Conservation (phyloP, 768 basidiomycete species). For the Coprinopsis marcescibilis region DNA sequence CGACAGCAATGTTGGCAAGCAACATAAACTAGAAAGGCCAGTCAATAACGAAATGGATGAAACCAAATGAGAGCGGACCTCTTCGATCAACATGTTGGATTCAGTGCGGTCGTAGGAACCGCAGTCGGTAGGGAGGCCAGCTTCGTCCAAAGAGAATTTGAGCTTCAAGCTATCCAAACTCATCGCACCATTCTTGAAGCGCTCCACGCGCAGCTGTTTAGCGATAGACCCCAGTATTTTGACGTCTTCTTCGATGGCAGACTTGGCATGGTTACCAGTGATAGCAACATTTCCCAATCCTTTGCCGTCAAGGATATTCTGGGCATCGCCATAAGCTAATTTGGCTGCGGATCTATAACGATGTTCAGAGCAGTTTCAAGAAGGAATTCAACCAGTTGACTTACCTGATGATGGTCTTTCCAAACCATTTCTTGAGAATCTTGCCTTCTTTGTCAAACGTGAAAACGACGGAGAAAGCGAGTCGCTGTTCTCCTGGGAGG, state of each 20-base stretch:
- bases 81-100: slow-evolving; percentile 81
- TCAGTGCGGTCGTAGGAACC: slow-evolving; percentile 56
- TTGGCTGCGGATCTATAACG: slow-evolving; percentile 74
- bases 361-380: slow-evolving; percentile 8
- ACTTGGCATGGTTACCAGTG: slow-evolving; percentile 48
- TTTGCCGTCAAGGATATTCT: slow-evolving; percentile 75
- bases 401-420: slow-evolving; percentile 86
- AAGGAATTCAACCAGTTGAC: slow-evolving; percentile 16
- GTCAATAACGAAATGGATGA: slow-evolving; percentile 7
- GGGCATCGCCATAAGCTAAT: slow-evolving; percentile 77
- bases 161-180: slow-evolving; percentile 64
- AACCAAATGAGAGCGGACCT: slow-evolving; percentile 45
- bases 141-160: slow-evolving; percentile 73
- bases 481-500: slow-evolving; percentile 78
- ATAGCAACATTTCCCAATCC: slow-evolving; percentile 48
- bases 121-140: slow-evolving; percentile 78
- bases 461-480: slow-evolving; percentile 88
- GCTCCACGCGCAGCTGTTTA: slow-evolving; percentile 60
- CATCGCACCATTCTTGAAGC: slow-evolving; percentile 79
- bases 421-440: slow-evolving; percentile 86
- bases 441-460: slow-evolving; percentile 79
- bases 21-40: slow-evolving; percentile 74
- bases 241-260: slow-evolving; percentile 73
- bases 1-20: slow-evolving; percentile 82
- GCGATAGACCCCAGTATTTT: slow-evolving; percentile 63